A percentile compares a stretch with the other conserved stretches of the same genome.
phyloP scores from a whole-genome alignment of 75 land plant genomes.

The Azolla pinnata region DNA sequence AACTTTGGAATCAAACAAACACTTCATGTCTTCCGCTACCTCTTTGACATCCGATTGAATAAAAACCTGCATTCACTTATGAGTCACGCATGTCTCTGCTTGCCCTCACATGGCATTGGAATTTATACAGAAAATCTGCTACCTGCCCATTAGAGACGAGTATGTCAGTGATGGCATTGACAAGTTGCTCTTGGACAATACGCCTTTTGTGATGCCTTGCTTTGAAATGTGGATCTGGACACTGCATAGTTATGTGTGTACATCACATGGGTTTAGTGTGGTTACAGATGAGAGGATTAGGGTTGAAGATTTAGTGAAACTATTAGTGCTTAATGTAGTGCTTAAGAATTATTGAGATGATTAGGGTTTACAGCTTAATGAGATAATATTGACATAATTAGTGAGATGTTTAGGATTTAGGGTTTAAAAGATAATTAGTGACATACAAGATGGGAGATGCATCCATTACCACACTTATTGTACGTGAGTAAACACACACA shows the following conservation, averaged over 20 bases:
- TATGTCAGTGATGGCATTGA: conserved; percentile 47
- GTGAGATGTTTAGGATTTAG: neutral
- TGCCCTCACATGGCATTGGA: too few relatives aligned
- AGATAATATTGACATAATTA: too few relatives aligned
- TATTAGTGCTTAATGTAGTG: too few relatives aligned
- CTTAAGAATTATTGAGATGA: too few relatives aligned
- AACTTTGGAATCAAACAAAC: conserved; percentile 43
- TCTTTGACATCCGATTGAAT: conserved; percentile 83
- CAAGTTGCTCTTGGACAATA: conserved; percentile 64
- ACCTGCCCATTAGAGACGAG: conserved; percentile 67
- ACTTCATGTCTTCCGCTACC: conserved; percentile 74
- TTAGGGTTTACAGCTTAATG: too few relatives aligned
- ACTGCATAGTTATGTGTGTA: conserved; percentile 26
- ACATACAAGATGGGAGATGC: neutral
- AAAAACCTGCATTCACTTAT: conserved; percentile 58
- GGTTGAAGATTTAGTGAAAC: too few relatives aligned
- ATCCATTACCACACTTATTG: neutral
- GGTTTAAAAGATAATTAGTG: neutral
- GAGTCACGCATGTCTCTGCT: too few relatives aligned
- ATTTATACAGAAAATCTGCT: conserved; percentile 76
- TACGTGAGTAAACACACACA: neutral
- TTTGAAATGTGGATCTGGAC: conserved; percentile 97
- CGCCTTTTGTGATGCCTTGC: conserved; percentile 74
- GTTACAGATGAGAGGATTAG: too few relatives aligned
- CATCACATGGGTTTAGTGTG: too few relatives aligned